phyloP scores from a whole-genome alignment of 2,329 filamentous ascomycete species.

The Coleophoma eucalyptorum region DNA sequence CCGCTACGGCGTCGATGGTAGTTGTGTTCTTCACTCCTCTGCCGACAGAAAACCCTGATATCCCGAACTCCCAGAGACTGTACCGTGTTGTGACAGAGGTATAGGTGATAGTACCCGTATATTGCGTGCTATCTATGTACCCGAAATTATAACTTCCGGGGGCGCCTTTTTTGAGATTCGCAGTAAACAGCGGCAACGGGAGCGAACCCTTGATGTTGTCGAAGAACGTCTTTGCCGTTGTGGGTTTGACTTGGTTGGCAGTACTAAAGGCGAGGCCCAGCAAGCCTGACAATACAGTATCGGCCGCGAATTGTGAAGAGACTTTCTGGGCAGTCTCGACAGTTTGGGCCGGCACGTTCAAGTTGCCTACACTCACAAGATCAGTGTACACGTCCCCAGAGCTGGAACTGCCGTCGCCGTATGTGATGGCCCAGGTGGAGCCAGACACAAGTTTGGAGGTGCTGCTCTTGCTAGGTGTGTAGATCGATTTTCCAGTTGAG shows the following conservation, averaged over 20 bases:
- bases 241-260: slow-evolving; percentile 10
- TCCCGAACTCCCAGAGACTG: slow-evolving; percentile 50
- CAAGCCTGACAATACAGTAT: slow-evolving; percentile 43
- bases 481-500: slow-evolving; percentile 12
- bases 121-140: slow-evolving; percentile 44
- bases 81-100: slow-evolving; percentile 33
- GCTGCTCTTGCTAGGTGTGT: slow-evolving; percentile 9
- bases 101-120: slow-evolving; percentile 47
- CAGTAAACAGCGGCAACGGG: slow-evolving; percentile 45
- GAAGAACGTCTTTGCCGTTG: slow-evolving; percentile 12
- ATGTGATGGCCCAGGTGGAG: slow-evolving; percentile 17
- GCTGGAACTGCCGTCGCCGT: slow-evolving; percentile 27
- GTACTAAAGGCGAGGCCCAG: slow-evolving; percentile 49
- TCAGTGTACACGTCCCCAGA: slow-evolving; percentile 16
- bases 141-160: slow-evolving; percentile 48
- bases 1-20: slow-evolving; percentile 20
- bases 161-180: slow-evolving; percentile 39
- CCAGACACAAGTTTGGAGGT: slow-evolving; percentile 9
- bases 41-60: slow-evolving; percentile 38
- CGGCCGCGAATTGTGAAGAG: slow-evolving; percentile 17
- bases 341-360: slow-evolving; percentile 10
- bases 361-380: slow-evolving; percentile 12
- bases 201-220: slow-evolving; percentile 9
- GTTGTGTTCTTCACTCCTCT: slow-evolving; percentile 39
- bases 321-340: slow-evolving; percentile 16